Base-by-base conservation (phyloP, 208 protist genomes). In the Wallacemonas sp. region DNA sequence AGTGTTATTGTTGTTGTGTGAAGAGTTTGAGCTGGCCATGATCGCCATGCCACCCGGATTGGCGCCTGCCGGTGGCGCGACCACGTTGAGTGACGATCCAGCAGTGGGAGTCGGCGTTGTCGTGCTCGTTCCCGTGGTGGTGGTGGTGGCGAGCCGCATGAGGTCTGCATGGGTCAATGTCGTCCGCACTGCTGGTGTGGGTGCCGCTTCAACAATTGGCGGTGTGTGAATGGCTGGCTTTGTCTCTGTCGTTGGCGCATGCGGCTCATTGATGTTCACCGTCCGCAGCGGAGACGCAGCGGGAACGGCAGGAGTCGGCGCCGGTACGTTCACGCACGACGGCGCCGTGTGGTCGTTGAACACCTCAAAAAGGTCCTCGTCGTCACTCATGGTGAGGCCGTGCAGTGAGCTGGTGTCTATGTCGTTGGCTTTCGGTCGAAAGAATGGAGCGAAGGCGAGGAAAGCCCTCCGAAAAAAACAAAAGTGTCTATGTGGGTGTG, bases 281-380 rank as follows among this genome's bases (percentile, higher is more conserved):
- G 34, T 38, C 34, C 8, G 34, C 34, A 12, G 34, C 34, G 34
- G 34, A 12, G 34, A n/a, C n/a, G n/a, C n/a, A n/a, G n/a, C n/a
- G n/a, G n/a, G n/a, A n/a, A n/a, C n/a, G n/a, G n/a, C n/a, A n/a
- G n/a, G n/a, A n/a, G n/a, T n/a, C n/a, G n/a, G n/a, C n/a, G n/a
- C 19, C 17, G 17, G 41, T 17, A 47, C 41, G 41, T 5, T 4
- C 17, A 47, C 41, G 17, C 19, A 6, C n/a, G n/a, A n/a, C n/a
- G n/a, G 5, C 19, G 47, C 9, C 26, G 19, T 17, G 26, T 9
- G n/a, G 24, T 52, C 66, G 44, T 72, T 74, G 64, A 80, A 70
- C 21, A 91, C 63, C 19, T 80, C 78, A 30, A 91, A 91, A 36
- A 74, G 74, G 61, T 91, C 78, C n/a, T 90, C 81, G 49, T 83